phyloP scores from a whole-genome alignment of 805 yeast genomes.

The Danielozyma ontarioensis region DNA sequence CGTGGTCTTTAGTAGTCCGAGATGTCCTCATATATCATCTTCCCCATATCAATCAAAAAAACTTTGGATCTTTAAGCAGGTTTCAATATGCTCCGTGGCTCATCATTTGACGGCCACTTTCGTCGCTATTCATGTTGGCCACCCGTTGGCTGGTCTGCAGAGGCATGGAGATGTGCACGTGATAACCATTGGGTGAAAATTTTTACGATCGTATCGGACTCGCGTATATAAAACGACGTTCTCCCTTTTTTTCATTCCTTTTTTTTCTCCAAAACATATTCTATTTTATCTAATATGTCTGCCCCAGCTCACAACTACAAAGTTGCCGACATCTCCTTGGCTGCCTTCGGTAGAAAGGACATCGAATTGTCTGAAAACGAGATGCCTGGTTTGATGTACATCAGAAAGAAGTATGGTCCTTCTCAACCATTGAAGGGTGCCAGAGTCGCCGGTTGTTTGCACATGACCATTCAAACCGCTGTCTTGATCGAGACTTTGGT shows the following conservation, averaged over 20 bases:
- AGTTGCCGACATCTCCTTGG: conserved; percentile 96
- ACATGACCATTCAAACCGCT: conserved; percentile 99
- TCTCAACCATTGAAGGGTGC: conserved; percentile 97
- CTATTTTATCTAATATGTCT: conserved; percentile 19
- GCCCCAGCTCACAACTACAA: conserved; percentile 65
- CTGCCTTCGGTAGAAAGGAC: conserved; percentile 99
- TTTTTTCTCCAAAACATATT: conserved; percentile 2
- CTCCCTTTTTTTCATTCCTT: conserved; percentile 1
- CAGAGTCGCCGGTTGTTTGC: conserved; percentile 97
- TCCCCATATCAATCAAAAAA: neutral
- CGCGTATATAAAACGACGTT: neutral
- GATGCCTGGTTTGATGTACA: conserved; percentile 99
- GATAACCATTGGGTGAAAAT: neutral
- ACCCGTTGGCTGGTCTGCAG: too few species aligned
- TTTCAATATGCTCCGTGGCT: neutral
- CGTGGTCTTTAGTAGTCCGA: neutral
- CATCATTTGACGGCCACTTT: too few species aligned
- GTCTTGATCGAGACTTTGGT: conserved; percentile 95
- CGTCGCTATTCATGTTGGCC: too few species aligned
- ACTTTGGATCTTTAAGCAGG: neutral
- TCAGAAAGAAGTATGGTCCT: conserved; percentile 86
- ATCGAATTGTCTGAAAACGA: conserved; percentile 98
- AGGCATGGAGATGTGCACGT: too few species aligned
- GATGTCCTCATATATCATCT: neutral
- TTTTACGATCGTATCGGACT: neutral